Base-by-base conservation (phyloP, 495 filamentous ascomycete genomes). In the Arthonia radiata region DNA sequence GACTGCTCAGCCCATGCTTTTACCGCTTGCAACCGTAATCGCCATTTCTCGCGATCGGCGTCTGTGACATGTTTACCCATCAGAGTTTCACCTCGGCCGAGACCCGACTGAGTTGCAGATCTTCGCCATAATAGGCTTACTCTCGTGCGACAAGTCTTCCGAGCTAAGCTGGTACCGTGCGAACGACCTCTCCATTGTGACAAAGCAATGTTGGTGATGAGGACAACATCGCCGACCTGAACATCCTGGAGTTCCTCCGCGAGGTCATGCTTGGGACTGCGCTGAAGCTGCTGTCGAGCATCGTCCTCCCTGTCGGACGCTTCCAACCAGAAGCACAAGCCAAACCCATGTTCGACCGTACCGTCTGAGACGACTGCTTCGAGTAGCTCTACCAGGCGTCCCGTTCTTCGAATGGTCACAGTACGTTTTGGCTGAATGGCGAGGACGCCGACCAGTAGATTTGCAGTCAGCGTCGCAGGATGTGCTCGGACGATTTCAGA, bases 361-460 rank as follows among this genome's bases (percentile, higher is more conserved):
- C 91, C 79, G 40, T 94, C 83, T 8, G 74, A 81, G 1, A 92
- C 75, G 1, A 80, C 55, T 4, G 89, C 43, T 38, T 90, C 79
- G 18, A 80, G 49, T 0, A 90, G 55, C 18, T 71, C 56, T 24
- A 70, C 56, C 11, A 32, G 28, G 11, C 37, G 29, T 1, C 39
- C 31, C 0, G 60, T 60, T 1, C 48, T 36, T 7, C 61, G 57
- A 39, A 60, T 56, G 14, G 50, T 46, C 22, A 72, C 51, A 13
- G 54, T 58, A n/a, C 74, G 67, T 2, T 69, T 57, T 16, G 64
- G 53, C 3, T 69, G 55, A 26, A 81, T 55, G 18, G 69, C 63
- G 29, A 91, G 69, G 32, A 93, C 52, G 6, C 71, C 76, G 10
- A 71, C 71, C 10, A 93, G 58, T 6, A 91, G 38, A 38, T 79